phyloP scores from a whole-genome alignment of 1,284 basidiomycete species.

The Vanrija sp. region DNA sequence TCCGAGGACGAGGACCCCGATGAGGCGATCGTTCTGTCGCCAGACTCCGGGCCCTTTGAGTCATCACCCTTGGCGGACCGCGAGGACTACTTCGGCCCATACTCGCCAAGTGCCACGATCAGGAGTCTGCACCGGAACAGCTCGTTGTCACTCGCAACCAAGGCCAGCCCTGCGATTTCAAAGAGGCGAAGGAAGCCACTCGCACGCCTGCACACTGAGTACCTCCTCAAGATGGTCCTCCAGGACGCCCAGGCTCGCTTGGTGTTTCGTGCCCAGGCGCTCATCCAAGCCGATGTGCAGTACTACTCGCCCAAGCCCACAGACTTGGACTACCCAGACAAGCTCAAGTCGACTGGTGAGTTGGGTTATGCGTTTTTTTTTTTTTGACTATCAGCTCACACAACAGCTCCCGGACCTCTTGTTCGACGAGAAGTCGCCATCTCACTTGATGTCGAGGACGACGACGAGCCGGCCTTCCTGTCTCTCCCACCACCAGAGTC shows the following conservation, averaged over 20 bases:
- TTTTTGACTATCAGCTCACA: background rate
- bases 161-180: background rate
- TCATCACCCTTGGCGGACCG: conserved; percentile 5
- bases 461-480: conserved; percentile 57
- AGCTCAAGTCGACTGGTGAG: conserved; percentile 44
- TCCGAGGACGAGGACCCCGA: conserved; percentile 25
- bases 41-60: conserved; percentile 17
- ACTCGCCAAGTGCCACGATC: conserved; percentile 36
- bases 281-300: conserved; percentile 79
- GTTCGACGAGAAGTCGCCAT: conserved; percentile 16
- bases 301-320: conserved; percentile 66
- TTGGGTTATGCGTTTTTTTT: background rate
- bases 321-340: conserved; percentile 80
- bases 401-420: conserved; percentile 8
- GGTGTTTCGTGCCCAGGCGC: conserved; percentile 87
- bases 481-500: conserved; percentile 66
- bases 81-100: conserved; percentile 22
- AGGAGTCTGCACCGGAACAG: conserved; percentile 7
- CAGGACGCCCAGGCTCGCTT: conserved; percentile 90
- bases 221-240: conserved; percentile 77
- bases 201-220: conserved; percentile 61
- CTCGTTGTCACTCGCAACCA: conserved; percentile 3
- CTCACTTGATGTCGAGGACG: conserved; percentile 42
- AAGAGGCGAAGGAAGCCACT: conserved; percentile 41
- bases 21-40: conserved; percentile 20